These are phyloP conservation scores for Neopestalotiopsis sp. DNA, from an alignment of 2,329 filamentous ascomycete genomes.

Conservation along the genomic window DNA sequence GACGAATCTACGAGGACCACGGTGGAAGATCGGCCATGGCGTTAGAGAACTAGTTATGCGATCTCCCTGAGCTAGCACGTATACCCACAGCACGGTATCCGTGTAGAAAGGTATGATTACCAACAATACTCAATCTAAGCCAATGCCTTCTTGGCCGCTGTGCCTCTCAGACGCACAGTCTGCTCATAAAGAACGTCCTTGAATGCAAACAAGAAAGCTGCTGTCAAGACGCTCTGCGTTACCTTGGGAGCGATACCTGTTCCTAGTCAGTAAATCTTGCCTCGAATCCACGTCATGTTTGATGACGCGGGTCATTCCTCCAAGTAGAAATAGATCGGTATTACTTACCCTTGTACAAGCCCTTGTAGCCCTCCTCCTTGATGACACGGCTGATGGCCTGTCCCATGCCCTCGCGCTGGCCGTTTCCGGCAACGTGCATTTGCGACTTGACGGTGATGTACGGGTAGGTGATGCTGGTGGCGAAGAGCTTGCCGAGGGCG, in stretches of 20 bases:
- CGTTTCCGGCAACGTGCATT: slow-evolving; percentile 87
- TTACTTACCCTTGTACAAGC: slow-evolving; percentile 87
- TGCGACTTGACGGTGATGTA: slow-evolving; percentile 99
- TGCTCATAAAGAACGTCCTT: slow-evolving; percentile 95
- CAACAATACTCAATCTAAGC: not conserved
- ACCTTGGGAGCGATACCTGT: slow-evolving; percentile 94
- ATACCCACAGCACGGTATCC: not conserved
- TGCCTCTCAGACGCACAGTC: slow-evolving; percentile 68
- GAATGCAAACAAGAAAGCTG: slow-evolving; percentile 95
- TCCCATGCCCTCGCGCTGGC: slow-evolving; percentile 79
- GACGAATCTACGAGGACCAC: not conserved
- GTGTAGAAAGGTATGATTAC: not conserved
- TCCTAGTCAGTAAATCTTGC: slow-evolving; percentile 19
- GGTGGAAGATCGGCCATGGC: not conserved
- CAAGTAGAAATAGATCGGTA: not conserved
- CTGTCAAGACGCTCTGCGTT: slow-evolving; percentile 94
- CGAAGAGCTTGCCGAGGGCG: slow-evolving; percentile 91
- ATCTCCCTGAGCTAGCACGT: too few species aligned
- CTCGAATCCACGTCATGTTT: not conserved
- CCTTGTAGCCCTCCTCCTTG: slow-evolving; percentile 86
- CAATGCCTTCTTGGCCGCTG: slow-evolving; percentile 21
- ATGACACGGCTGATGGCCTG: slow-evolving; percentile 80
- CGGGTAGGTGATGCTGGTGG: slow-evolving; percentile 92
- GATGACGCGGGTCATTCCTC: not conserved
- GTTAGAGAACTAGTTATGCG: not conserved